These are phyloP conservation scores for Daedaleopsis nitida DNA, from an alignment of 768 basidiomycete species.

Conservation along the genomic window DNA sequence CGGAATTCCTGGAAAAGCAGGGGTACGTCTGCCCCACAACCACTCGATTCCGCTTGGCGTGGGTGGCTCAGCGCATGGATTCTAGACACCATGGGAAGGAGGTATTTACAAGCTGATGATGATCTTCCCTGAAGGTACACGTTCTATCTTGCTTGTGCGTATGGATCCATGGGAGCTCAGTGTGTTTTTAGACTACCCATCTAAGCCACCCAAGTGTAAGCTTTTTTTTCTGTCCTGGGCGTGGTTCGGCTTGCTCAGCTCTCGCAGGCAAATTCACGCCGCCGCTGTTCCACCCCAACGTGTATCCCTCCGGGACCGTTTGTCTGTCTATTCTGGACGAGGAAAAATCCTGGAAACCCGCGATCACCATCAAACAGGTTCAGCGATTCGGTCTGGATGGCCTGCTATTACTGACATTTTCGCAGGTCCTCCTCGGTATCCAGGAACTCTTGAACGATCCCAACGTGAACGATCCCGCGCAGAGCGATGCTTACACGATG, in stretches of 20 bases:
- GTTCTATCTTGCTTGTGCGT: slow-evolving; percentile 11
- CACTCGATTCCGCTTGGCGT: slow-evolving; percentile 21
- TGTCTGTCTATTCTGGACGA: slow-evolving; percentile 98
- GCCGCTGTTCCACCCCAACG: slow-evolving; percentile 96
- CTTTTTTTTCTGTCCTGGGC: slow-evolving; percentile 2
- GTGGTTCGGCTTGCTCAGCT: slow-evolving; percentile 6
- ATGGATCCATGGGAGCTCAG: slow-evolving; percentile 22
- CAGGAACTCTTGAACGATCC: slow-evolving; percentile 96
- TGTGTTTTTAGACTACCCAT: slow-evolving; percentile 75
- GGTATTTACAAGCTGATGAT: slow-evolving; percentile 93
- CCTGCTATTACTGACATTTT: not conserved
- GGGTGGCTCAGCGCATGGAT: slow-evolving; percentile 25
- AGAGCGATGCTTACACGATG: slow-evolving; percentile 98
- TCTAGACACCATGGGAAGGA: slow-evolving; percentile 93
- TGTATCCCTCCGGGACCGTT: slow-evolving; percentile 98
- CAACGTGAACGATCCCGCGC: slow-evolving; percentile 96
- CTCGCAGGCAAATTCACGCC: slow-evolving; percentile 91
- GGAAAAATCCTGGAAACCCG: slow-evolving; percentile 98
- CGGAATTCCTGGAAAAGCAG: slow-evolving; percentile 92
- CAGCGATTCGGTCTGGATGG: slow-evolving; percentile 10
- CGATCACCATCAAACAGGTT: slow-evolving; percentile 98
- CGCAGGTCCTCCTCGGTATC: slow-evolving; percentile 90
- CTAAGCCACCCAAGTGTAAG: slow-evolving; percentile 90
- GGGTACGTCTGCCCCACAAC: slow-evolving; percentile 54
- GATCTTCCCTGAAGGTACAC: slow-evolving; percentile 93